Evolutionary conservation across 169 alveolate species (phyloP).

Genomic region (Ichthyophthirius multifiliis): DNA sequence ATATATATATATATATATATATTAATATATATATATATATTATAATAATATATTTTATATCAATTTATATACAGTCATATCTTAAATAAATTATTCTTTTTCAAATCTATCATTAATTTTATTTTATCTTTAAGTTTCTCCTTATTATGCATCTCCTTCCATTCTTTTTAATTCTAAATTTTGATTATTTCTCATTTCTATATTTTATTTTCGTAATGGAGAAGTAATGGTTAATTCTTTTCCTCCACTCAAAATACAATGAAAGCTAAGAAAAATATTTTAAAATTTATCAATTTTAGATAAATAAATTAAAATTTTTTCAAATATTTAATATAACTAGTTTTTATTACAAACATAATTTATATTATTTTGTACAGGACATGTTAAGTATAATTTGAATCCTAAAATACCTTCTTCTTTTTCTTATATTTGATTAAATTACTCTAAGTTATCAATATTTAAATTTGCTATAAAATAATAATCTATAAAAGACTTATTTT

Average conservation of each 20-base stretch:
- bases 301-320: too few species aligned
- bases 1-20: too few species aligned
- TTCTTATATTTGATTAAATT: neutral
- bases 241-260: neutral
- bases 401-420: neutral
- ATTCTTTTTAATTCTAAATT: neutral
- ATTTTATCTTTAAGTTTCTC: neutral
- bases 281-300: too few species aligned
- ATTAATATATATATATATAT: too few species aligned
- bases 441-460: neutral
- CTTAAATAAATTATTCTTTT: too few species aligned
- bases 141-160: neutral
- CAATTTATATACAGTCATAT: too few species aligned
- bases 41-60: too few species aligned
- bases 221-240: neutral
- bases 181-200: neutral
- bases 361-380: neutral
- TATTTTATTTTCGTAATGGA: neutral
- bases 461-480: neutral
- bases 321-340: too few species aligned
- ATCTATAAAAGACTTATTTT: neutral
- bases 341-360: too few species aligned
- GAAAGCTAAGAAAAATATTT: neutral
- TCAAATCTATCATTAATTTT: neutral
- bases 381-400: neutral